A percentile compares a stretch with the other conserved stretches of the same genome.
phyloP scores from a whole-genome alignment of 352 stramenopile species.

The Phytophthora megakarya region DNA sequence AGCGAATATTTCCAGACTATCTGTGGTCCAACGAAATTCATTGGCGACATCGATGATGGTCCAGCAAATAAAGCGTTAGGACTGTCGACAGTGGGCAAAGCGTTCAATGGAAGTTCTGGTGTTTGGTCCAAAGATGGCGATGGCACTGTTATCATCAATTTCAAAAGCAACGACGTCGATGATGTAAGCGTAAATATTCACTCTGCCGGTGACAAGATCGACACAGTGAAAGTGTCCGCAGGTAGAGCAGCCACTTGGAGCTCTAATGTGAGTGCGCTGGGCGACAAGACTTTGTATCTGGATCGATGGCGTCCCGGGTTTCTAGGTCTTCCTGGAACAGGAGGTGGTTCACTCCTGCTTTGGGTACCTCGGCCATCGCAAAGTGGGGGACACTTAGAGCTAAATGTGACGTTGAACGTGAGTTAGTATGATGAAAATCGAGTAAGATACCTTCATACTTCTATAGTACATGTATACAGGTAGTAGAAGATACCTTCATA shows the following conservation, averaged over 20 bases:
- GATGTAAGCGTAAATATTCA: slow-evolving; percentile 16
- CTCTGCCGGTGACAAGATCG: slow-evolving; percentile 12
- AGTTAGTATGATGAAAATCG: too few species aligned
- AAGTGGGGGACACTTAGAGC: not conserved
- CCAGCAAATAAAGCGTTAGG: slow-evolving; percentile 5
- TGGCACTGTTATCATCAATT: not conserved
- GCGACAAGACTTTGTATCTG: slow-evolving; percentile 13
- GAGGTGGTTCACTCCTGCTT: slow-evolving; percentile 21
- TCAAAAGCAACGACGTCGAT: slow-evolving; percentile 8
- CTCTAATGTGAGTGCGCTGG: not conserved
- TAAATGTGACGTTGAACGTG: slow-evolving; percentile 15
- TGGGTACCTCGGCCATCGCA: slow-evolving; percentile 27
- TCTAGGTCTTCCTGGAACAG: slow-evolving; percentile 7
- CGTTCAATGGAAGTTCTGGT: slow-evolving; percentile 9
- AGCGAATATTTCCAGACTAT: slow-evolving; percentile 5
- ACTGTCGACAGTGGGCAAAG: not conserved
- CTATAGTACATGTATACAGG: too few species aligned
- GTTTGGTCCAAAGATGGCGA: slow-evolving; percentile 10
- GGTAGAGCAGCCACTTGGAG: slow-evolving; percentile 9
- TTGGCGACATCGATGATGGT: slow-evolving; percentile 2
- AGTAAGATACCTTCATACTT: too few species aligned
- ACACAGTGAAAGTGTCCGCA: slow-evolving; percentile 8
- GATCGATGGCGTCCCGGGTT: slow-evolving; percentile 14
- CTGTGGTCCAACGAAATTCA: slow-evolving; percentile 6
- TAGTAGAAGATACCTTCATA: too few species aligned